phyloP scores from a whole-genome alignment of 1,284 basidiomycete species.

The Heliocybe sulcata region DNA sequence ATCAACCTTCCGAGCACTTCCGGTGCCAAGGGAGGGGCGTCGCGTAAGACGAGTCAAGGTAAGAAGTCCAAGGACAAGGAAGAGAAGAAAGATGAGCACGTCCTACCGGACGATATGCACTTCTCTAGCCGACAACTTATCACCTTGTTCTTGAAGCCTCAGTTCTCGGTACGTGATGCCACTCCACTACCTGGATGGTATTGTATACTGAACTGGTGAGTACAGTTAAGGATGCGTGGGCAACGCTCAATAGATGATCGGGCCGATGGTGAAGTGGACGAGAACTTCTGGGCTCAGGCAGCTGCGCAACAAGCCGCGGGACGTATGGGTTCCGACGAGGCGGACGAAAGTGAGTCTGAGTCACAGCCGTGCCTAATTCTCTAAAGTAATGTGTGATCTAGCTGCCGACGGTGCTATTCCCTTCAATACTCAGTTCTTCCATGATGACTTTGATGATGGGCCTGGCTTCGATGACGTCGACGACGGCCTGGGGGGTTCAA shows the following conservation, averaged over 20 bases:
- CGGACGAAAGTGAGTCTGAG: slow-evolving; percentile 49
- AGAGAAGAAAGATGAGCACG: slow-evolving; percentile 71
- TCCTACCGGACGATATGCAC: slow-evolving; percentile 95
- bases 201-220: not conserved
- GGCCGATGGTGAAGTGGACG: slow-evolving; percentile 82
- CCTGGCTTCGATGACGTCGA: slow-evolving; percentile 70
- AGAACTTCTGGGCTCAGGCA: slow-evolving; percentile 92
- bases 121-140: slow-evolving; percentile 89
- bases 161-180: slow-evolving; percentile 66
- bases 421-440: slow-evolving; percentile 96
- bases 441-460: slow-evolving; percentile 83
- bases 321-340: slow-evolving; percentile 40
- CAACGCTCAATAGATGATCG: slow-evolving; percentile 48
- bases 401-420: slow-evolving; percentile 54
- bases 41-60: slow-evolving; percentile 38
- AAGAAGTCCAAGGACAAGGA: slow-evolving; percentile 28
- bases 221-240: slow-evolving; percentile 79
- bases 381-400: slow-evolving; percentile 8
- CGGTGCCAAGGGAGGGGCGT: slow-evolving; percentile 32
- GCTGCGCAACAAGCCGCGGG: slow-evolving; percentile 73
- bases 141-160: slow-evolving; percentile 92
- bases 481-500: slow-evolving; percentile 41
- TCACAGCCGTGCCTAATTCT: not conserved
- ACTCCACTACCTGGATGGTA: slow-evolving; percentile 1
- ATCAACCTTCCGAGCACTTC: slow-evolving; percentile 58